Conservation (phyloP, 1,284 basidiomycete genomes). For the Serendipita sp. region DNA sequence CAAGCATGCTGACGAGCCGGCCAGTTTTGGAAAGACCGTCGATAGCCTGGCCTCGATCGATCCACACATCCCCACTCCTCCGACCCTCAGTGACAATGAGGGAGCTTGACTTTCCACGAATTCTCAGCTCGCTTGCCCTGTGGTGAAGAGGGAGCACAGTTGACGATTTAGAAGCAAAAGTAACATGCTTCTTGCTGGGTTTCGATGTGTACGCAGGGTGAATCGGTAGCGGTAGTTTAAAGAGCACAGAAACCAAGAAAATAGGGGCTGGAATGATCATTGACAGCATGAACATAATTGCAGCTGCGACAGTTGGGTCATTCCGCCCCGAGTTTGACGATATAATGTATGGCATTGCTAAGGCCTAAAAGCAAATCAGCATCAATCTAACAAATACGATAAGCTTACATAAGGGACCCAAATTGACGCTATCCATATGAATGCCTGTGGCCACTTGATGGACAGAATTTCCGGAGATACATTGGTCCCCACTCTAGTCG, state of each 20-base stretch:
- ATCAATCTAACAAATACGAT: constrained; percentile 6
- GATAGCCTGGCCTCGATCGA: constrained; percentile 48
- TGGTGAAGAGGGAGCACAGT: background rate
- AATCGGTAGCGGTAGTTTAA: constrained; percentile 47
- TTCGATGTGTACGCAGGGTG: constrained; percentile 45
- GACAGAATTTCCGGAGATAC: background rate
- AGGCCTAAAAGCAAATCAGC: constrained; percentile 25
- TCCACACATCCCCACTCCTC: constrained; percentile 56
- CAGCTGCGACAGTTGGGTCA: constrained; percentile 24
- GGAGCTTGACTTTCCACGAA: background rate
- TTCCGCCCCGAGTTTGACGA: constrained; percentile 26
- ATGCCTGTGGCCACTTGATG: constrained; percentile 21
- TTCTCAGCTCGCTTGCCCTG: background rate
- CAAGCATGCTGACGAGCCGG: constrained; percentile 43
- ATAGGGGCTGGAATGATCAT: constrained; percentile 51
- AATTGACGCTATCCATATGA: constrained; percentile 48
- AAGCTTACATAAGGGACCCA: constrained; percentile 50
- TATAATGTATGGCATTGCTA: constrained; percentile 46
- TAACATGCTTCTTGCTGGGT: background rate
- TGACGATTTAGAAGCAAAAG: background rate
- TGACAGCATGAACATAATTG: constrained; percentile 42
- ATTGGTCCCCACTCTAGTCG: background rate
- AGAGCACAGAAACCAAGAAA: constrained; percentile 41
- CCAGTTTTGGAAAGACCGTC: constrained; percentile 45
- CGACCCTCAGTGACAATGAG: constrained; percentile 48